Evolutionary conservation across 352 stramenopile species (phyloP), one percentile per base, ranked within the genome.

Genomic region (Phytophthora niederhauseri): DNA sequence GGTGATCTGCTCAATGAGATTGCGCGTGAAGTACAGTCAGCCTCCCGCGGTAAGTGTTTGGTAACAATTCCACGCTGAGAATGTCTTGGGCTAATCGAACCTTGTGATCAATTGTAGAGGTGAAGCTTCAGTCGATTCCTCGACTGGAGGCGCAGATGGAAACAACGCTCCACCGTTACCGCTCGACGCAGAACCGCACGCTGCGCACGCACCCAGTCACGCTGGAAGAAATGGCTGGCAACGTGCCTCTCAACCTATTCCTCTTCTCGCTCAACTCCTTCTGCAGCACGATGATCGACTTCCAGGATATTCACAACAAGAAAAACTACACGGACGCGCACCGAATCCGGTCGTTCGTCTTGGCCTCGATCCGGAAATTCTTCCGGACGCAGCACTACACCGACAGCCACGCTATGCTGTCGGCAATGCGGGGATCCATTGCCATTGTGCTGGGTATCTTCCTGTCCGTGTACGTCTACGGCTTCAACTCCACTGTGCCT

Each of bases 231-330:
- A 82, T 94, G 43, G 75, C 84, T 48, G 83, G 83, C 20, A 93
- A 93, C 54, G 79, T 93, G 11, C 85, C 83, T 2, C 74, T 94
- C n/a, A 91, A 91, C 57, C 69, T 92, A 0, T 92, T 94, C 69
- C 68, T 92, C 9, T 94, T 92, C 56, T 92, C 85, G 45, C 73
- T 94, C 46, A 86, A 94, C 57, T 92, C 86, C 14, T 90, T 93
- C 60, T 94, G 86, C 76, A 82, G 75, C 48, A 91, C 82, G n/a
- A 70, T 94, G 31, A 79, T 92, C 54, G 73, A 76, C 28, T 94
- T 92, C 68, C 79, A 91, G 59, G 71, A 78, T 14, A 73, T 58
- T 1, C 79, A 90, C 71, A 93, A 93, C 71, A 74, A 72, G 22
- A 92, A 90, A 51, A 71, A 78, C 48, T 84, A 92, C 61, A 77